phyloP scores from a whole-genome alignment of 2,329 filamentous ascomycete genomes.

The Elsinoe ampelina region DNA sequence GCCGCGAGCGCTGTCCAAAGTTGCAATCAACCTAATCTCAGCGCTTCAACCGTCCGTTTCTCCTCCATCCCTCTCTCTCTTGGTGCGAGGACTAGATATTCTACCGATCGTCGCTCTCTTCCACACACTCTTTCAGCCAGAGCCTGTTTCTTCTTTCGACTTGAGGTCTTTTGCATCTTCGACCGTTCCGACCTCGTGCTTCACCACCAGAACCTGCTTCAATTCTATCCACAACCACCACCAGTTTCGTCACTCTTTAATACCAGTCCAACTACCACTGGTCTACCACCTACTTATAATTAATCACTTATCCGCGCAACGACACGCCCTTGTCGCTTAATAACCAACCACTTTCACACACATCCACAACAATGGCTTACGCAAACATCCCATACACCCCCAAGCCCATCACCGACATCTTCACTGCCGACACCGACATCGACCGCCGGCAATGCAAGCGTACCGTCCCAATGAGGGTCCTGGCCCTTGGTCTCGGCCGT shows the following conservation, averaged over 20 bases:
- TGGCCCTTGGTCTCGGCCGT: slow-evolving; percentile 59
- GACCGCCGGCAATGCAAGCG: slow-evolving; percentile 57
- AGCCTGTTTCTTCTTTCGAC: slow-evolving; percentile 6
- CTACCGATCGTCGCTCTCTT: slow-evolving; percentile 5
- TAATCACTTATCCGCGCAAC: slow-evolving; percentile 7
- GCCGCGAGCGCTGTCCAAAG: background rate
- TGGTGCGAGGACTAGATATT: slow-evolving; percentile 3
- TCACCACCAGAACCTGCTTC: background rate
- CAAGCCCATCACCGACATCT: slow-evolving; percentile 49
- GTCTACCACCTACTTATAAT: slow-evolving; percentile 10
- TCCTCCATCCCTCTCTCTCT: slow-evolving; percentile 6
- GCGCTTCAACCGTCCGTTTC: slow-evolving; percentile 5
- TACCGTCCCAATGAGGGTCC: slow-evolving; percentile 62
- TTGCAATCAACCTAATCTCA: slow-evolving; percentile 11
- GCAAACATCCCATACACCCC: slow-evolving; percentile 31
- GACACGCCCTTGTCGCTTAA: slow-evolving; percentile 10
- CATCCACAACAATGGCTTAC: slow-evolving; percentile 27
- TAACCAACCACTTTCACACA: background rate
- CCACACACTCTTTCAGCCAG: background rate
- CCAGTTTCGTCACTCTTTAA: slow-evolving; percentile 6
- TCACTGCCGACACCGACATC: slow-evolving; percentile 59
- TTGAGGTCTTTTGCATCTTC: slow-evolving; percentile 4
- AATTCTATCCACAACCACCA: background rate
- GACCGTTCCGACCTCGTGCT: background rate
- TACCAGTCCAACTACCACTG: background rate